A percentile compares a stretch with the other conserved stretches of the same genome.
Evolutionary conservation across 768 basidiomycete species (phyloP).

Genomic region (Tylopilus plumbeoviolaceoides): DNA sequence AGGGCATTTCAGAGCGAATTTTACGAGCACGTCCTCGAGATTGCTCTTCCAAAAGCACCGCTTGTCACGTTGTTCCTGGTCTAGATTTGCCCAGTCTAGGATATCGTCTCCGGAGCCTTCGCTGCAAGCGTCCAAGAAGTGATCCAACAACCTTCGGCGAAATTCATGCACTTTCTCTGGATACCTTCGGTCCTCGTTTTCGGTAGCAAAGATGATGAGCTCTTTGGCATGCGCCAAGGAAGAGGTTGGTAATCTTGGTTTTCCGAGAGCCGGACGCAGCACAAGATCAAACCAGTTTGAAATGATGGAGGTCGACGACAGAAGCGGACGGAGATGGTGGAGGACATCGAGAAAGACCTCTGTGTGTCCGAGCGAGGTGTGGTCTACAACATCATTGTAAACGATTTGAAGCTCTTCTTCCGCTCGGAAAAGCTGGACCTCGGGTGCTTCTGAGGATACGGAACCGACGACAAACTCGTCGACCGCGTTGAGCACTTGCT

Average conservation of each 20-base stretch:
- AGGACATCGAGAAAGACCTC: slow-evolving; percentile 68
- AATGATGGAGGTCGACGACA: slow-evolving; percentile 64
- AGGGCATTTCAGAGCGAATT: slow-evolving; percentile 58
- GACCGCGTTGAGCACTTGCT: slow-evolving; percentile 45
- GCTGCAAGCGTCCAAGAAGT: slow-evolving; percentile 72
- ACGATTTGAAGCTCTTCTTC: slow-evolving; percentile 67
- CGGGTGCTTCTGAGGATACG: slow-evolving; percentile 43
- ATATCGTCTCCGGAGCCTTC: slow-evolving; percentile 71
- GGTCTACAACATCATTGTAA: slow-evolving; percentile 61
- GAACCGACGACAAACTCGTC: slow-evolving; percentile 56
- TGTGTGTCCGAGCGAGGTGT: slow-evolving; percentile 54
- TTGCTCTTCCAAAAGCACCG: slow-evolving; percentile 71
- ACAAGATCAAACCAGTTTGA: slow-evolving; percentile 80
- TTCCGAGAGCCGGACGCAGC: slow-evolving; percentile 71
- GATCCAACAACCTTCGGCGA: slow-evolving; percentile 62
- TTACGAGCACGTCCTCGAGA: slow-evolving; percentile 69
- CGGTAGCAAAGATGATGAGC: slow-evolving; percentile 60
- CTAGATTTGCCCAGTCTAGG: slow-evolving; percentile 69
- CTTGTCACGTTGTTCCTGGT: slow-evolving; percentile 56
- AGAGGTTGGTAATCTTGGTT: slow-evolving; percentile 58
- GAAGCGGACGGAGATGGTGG: slow-evolving; percentile 55
- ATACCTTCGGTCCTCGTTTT: slow-evolving; percentile 40
- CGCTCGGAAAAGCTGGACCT: slow-evolving; percentile 42
- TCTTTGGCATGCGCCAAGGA: slow-evolving; percentile 68
- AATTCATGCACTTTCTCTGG: slow-evolving; percentile 60